Conservation (phyloP, 129 eudicot genomes). For the sunflower (Helianthus annuus) region HanXRQr2.0-SUNRISE NC_035433.2:32964189-32964688, state of each 20-base stretch:
- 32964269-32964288: constrained; percentile 75
- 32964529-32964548: constrained; percentile 71
- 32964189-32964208: constrained; percentile 59
- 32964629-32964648: no score
- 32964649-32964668: no score
- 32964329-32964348: constrained; percentile 70
- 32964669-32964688: no score
- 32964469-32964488: constrained; percentile 73
- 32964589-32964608: no score
- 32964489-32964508: constrained; percentile 64
- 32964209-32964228: constrained; percentile 78
- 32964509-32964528: constrained; percentile 94
- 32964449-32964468: constrained; percentile 63
- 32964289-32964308: constrained; percentile 92
- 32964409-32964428: constrained; percentile 5
- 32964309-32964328: constrained; percentile 81
- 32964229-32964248: constrained; percentile 59
- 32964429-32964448: constrained; percentile 6
- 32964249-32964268: constrained; percentile 68
- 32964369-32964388: constrained; percentile 8
- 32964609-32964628: no score
- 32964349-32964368: constrained; percentile 58
- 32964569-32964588: constrained; percentile 77
- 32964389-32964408: constrained; percentile 3
- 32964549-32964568: constrained; percentile 81